Evolutionary conservation across 805 yeast genomes (phyloP).

Genomic region (Monosporozyma solicola): DNA sequence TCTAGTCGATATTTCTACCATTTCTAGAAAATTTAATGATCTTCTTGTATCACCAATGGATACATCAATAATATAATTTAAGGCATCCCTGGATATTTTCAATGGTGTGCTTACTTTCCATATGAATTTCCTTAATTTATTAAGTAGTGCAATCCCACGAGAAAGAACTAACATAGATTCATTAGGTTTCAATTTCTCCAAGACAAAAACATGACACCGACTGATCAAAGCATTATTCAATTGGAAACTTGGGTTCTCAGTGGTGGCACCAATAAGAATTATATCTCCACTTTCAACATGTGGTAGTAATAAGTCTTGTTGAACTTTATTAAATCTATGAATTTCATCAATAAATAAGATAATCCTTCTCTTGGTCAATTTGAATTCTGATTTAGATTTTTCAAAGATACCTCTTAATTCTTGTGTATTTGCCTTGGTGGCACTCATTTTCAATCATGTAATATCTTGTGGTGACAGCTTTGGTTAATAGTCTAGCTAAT

Average conservation of each 20-base stretch:
- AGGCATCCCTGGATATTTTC: slow-evolving; percentile 45
- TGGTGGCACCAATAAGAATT: slow-evolving; percentile 88
- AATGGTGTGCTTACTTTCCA: slow-evolving; percentile 33
- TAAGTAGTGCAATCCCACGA: slow-evolving; percentile 51
- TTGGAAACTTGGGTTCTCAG: slow-evolving; percentile 86
- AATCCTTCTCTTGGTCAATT: slow-evolving; percentile 42
- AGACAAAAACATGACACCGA: slow-evolving; percentile 70
- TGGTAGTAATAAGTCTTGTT: slow-evolving; percentile 82
- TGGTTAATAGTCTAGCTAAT: slow-evolving; percentile 47
- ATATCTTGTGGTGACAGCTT: slow-evolving; percentile 23
- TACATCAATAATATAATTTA: slow-evolving; percentile 60
- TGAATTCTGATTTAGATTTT: slow-evolving; percentile 29
- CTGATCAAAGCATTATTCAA: slow-evolving; percentile 75
- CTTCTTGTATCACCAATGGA: slow-evolving; percentile 86
- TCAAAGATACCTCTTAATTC: slow-evolving; percentile 60
- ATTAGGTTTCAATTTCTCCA: slow-evolving; percentile 41
- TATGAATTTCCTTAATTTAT: slow-evolving; percentile 49
- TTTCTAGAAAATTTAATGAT: slow-evolving; percentile 72
- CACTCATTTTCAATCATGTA: slow-evolving; percentile 73
- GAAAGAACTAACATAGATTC: slow-evolving; percentile 48
- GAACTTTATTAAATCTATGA: slow-evolving; percentile 76
- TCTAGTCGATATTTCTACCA: slow-evolving; percentile 66
- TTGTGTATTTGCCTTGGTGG: slow-evolving; percentile 49
- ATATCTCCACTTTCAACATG: slow-evolving; percentile 78
- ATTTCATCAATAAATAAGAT: slow-evolving; percentile 87